phyloP scores from a whole-genome alignment of 176 grass and related monocot species.

The Aegilops bicornis region DNA sequence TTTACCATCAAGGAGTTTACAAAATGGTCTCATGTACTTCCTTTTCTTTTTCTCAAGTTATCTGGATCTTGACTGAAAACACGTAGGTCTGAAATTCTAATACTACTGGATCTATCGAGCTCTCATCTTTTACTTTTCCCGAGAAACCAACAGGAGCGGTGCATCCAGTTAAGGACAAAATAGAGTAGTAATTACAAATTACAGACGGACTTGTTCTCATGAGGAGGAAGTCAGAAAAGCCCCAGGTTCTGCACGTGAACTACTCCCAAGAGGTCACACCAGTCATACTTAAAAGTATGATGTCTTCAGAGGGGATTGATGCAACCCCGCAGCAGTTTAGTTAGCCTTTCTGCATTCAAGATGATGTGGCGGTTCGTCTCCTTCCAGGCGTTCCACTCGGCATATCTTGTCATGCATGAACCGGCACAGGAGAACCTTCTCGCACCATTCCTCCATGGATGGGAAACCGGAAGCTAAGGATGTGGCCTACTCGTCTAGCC shows the following conservation, averaged over 20 bases:
- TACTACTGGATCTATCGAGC: neutral
- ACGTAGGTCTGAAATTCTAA: neutral
- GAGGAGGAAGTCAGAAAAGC: neutral
- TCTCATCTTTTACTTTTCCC: slow-evolving; percentile 3
- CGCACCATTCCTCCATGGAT: too few species aligned
- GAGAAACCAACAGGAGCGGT: neutral
- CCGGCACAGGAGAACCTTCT: too few species aligned
- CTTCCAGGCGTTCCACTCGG: neutral
- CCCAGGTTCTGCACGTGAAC: neutral
- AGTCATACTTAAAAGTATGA: neutral
- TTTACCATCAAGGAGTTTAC: slow-evolving; percentile 1
- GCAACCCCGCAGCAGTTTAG: neutral
- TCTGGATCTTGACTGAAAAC: neutral
- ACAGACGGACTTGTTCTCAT: neutral
- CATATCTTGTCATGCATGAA: neutral
- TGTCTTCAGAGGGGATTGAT: neutral
- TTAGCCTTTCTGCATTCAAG: neutral
- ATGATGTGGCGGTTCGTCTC: neutral
- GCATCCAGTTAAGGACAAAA: neutral
- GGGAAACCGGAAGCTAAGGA: too few species aligned
- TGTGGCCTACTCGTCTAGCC: too few species aligned
- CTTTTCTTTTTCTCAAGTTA: neutral
- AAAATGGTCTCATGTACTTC: neutral
- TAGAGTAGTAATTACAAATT: neutral
- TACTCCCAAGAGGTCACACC: neutral